These are phyloP conservation scores for Myrmaecium sp. DNA, from an alignment of 2,329 filamentous ascomycete species.

Conservation along the genomic window DNA sequence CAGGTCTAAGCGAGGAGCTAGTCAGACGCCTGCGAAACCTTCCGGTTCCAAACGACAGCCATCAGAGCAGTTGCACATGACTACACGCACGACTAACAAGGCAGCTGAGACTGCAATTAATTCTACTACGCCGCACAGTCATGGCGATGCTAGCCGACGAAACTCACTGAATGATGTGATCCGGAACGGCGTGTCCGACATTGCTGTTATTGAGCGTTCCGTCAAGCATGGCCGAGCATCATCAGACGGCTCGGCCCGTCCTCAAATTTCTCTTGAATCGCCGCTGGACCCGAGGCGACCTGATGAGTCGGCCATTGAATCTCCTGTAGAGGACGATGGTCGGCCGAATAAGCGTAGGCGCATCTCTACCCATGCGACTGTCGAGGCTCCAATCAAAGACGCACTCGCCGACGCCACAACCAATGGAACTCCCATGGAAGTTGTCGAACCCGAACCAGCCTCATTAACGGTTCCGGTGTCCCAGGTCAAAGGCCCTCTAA, in stretches of 20 bases:
- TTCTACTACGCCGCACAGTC: conserved; percentile 14
- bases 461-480: no score
- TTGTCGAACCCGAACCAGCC: no score
- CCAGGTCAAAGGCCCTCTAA: no score
- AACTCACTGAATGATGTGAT: conserved; percentile 23
- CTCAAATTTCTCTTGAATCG: conserved; percentile 13
- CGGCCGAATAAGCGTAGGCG: no score
- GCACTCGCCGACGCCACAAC: no score
- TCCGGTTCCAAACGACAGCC: conserved; percentile 24
- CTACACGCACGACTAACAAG: conserved; percentile 26
- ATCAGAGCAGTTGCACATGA: conserved; percentile 32
- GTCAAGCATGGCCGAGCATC: conserved; percentile 21
- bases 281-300: conserved; percentile 14
- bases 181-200: no score
- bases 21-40: conserved; percentile 15
- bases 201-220: conserved; percentile 19
- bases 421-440: no score
- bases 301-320: no score
- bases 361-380: no score
- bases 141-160: conserved; percentile 20
- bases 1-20: conserved; percentile 18
- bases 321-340: no score
- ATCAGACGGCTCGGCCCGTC: conserved; percentile 19
- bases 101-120: conserved; percentile 19
- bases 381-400: no score